Percentiles rank a stretch among this genome's conserved stretches.
These are phyloP conservation scores for Blepharisma japonicum DNA, from an alignment of 73 alveolate genomes.

Conservation along the genomic window DNA sequence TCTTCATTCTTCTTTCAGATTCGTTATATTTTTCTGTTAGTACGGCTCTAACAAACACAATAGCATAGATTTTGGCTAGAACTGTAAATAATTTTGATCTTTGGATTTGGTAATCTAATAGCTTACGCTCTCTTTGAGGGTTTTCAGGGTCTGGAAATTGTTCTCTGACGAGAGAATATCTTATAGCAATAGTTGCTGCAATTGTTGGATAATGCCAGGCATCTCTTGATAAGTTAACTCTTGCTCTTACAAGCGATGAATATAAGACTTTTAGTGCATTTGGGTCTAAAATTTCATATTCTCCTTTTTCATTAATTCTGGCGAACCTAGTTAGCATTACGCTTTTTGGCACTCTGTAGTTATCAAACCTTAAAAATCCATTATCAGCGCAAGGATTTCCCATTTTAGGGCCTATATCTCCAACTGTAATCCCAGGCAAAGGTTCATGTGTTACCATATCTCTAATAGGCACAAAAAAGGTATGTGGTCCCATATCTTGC, in stretches of 20 bases:
- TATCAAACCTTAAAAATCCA: slow-evolving; percentile 69
- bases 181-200: slow-evolving; percentile 58
- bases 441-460: slow-evolving; percentile 72
- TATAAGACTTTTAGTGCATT: slow-evolving; percentile 74
- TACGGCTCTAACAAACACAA: slow-evolving; percentile 47
- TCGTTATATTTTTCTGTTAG: slow-evolving; percentile 46
- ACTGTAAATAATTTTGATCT: slow-evolving; percentile 54
- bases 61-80: slow-evolving; percentile 60
- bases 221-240: slow-evolving; percentile 50
- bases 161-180: slow-evolving; percentile 70
- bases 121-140: slow-evolving; percentile 50
- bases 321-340: slow-evolving; percentile 67
- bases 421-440: slow-evolving; percentile 72
- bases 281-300: slow-evolving; percentile 41
- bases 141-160: slow-evolving; percentile 55
- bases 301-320: slow-evolving; percentile 68
- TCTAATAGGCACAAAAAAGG: slow-evolving; percentile 69
- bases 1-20: slow-evolving; percentile 52
- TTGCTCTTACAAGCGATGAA: slow-evolving; percentile 70
- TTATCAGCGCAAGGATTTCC: slow-evolving; percentile 76
- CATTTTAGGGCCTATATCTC: slow-evolving; percentile 83
- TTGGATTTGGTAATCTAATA: slow-evolving; percentile 74
- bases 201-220: slow-evolving; percentile 39
- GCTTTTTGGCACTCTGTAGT: slow-evolving; percentile 76
- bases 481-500: slow-evolving; percentile 63